Base-by-base conservation (phyloP, 2,329 filamentous ascomycete genomes). In the Neoarthrinium moseri region DNA sequence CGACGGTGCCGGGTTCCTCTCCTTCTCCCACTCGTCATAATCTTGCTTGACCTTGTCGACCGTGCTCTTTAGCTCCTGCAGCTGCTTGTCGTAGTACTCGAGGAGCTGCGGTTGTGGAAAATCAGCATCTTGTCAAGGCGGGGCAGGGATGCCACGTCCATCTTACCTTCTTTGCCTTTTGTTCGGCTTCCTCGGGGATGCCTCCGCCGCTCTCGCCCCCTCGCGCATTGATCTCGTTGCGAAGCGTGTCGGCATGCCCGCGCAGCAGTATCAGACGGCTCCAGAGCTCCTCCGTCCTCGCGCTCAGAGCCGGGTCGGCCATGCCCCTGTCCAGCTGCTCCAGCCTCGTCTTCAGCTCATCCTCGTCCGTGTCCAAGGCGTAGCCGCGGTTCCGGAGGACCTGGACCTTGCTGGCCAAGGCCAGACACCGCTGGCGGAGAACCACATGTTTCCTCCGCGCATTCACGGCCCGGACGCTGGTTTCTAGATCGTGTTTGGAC, bases 231-330 rank as follows among this genome's bases (percentile, higher is more conserved):
- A 89, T 76, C 70, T 94, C 88, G 56, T 80, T 81, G 59, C 86
- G 85, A 55, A 95, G 67, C 57, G 83, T 78, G 54, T 85, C 81
- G 18, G 87, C 85, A 53, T 89, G 82, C 50, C 87, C 86, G 52
- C 87, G 75, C 38, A 94, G 71, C 29, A 86, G 80, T 39, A 91
- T 85, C 69, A 94, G 80, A 36, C 89, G 75, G 53, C 88, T 90
- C 89, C 89, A 94, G 35, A 94, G 82, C 71, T 94, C 89, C 66
- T 94, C 89, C 61, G 89, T 85, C 54, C 87, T 74, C 3, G 87
- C 88, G 29, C 80, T 80, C 45, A 92, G 75, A 6, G 84, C 83
- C 6, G 89, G 89, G 59, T 94, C 89, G 52, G 84, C 82, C 22
- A 90, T 80, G 41, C 75, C 74, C 58, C 81, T 80, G 62, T 91